Evolutionary conservation across 2,329 filamentous ascomycete species (phyloP).

Genomic region (Aspergillus bombycis): DNA sequence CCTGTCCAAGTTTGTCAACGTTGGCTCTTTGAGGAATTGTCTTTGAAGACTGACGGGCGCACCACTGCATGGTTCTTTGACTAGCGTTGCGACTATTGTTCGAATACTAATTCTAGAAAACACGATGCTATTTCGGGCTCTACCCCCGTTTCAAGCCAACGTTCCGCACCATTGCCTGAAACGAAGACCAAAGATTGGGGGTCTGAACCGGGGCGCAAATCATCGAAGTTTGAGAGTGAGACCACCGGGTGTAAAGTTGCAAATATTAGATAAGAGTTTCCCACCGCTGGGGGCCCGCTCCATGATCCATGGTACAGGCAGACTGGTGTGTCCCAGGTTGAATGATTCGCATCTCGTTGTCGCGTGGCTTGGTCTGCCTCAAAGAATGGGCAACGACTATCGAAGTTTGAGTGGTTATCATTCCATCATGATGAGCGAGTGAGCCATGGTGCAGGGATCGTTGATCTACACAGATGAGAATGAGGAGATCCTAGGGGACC

Average conservation of each 20-base stretch:
- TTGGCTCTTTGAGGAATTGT: not conserved
- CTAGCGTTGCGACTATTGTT: not conserved
- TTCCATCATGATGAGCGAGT: not conserved
- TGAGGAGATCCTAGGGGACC: not conserved
- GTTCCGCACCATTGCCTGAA: not conserved
- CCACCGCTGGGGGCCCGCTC: not conserved
- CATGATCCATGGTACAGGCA: not conserved
- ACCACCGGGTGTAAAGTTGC: not conserved
- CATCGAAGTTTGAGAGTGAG: conserved; percentile 1
- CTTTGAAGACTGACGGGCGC: not conserved
- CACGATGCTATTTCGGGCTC: not conserved
- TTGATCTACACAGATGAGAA: not conserved
- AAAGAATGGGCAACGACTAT: not conserved
- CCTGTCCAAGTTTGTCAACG: not conserved
- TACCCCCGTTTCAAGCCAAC: conserved; percentile 1
- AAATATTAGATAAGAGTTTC: not conserved
- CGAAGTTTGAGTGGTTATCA: not conserved
- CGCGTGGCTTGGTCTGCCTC: not conserved
- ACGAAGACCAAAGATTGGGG: not conserved
- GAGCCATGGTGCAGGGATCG: conserved; percentile 4
- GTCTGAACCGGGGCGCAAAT: not conserved
- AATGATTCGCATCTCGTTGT: not conserved
- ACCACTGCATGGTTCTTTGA: not conserved
- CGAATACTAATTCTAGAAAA: conserved; percentile 1
- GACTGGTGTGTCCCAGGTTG: not conserved